These are phyloP conservation scores for Arabis hirsuta DNA, from an alignment of 345 rosid genomes.

Conservation along the genomic window DNA sequence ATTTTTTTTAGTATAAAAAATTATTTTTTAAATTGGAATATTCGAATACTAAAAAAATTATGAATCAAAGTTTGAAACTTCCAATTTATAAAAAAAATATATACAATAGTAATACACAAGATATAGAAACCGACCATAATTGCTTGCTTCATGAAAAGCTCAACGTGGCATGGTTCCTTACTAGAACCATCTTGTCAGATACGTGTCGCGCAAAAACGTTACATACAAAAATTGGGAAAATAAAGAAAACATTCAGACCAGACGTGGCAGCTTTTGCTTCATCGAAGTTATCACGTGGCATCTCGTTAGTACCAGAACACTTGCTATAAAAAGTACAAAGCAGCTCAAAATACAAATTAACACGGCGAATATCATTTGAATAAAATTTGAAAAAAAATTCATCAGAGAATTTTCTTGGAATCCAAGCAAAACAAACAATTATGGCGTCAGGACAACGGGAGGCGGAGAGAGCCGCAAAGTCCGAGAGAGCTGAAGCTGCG, in stretches of 20 bases:
- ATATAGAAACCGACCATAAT: conserved; percentile 1
- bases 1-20: too few relatives aligned
- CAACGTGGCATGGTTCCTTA: conserved; percentile 32
- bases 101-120: too few relatives aligned
- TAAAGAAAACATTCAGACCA: background rate
- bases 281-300: conserved; percentile 36
- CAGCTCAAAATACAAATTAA: conserved; percentile 24
- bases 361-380: background rate
- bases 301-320: conserved; percentile 17
- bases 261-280: conserved; percentile 24
- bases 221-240: background rate
- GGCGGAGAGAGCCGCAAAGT: conserved; percentile 48
- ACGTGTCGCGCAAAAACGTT: conserved; percentile 22
- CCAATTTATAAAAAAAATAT: too few relatives aligned
- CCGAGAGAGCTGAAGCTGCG: conserved; percentile 51
- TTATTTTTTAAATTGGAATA: too few relatives aligned
- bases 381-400: background rate
- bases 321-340: conserved; percentile 30
- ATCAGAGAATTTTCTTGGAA: background rate
- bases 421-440: conserved; percentile 22
- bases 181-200: conserved; percentile 14
- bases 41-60: too few relatives aligned
- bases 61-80: too few relatives aligned
- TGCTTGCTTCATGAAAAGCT: conserved; percentile 26
- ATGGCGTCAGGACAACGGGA: conserved; percentile 64